Evolutionary conservation across 306 rosid genomes (phyloP).

Genomic region (Dalbergia cochinchinensis): DNA sequence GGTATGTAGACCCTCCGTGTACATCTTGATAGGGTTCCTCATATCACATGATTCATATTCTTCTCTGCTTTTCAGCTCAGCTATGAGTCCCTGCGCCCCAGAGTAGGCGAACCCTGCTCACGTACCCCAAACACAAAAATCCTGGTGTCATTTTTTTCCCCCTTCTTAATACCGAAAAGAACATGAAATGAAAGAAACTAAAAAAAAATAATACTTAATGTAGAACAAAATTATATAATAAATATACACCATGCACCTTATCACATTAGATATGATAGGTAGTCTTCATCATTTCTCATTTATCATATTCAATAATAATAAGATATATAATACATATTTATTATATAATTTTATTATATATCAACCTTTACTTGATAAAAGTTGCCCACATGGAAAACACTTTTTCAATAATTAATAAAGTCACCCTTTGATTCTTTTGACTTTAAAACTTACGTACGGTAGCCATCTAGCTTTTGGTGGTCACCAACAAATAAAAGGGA

Average conservation of each 20-base stretch:
- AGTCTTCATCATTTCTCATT: no score
- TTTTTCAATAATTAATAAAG: not conserved
- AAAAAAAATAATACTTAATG: no score
- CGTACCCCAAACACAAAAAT: not conserved
- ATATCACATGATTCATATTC: constrained; percentile 81
- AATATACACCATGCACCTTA: no score
- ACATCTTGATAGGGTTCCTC: constrained; percentile 69
- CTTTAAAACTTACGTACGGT: not conserved
- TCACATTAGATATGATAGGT: no score
- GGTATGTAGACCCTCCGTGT: constrained; percentile 73
- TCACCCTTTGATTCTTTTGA: not conserved
- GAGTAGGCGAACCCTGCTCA: constrained; percentile 84
- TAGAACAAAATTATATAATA: no score
- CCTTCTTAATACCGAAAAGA: no score
- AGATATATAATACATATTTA: no score
- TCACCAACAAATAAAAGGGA: not conserved
- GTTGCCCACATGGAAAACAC: not conserved
- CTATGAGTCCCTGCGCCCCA: constrained; percentile 57
- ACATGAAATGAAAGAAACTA: not conserved
- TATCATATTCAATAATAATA: no score
- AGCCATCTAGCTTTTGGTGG: not conserved
- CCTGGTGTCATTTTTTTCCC: no score
- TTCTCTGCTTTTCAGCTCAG: constrained; percentile 65
- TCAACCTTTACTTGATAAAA: no score
- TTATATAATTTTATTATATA: no score